These are phyloP conservation scores for Lenzites betulinus DNA, from an alignment of 768 basidiomycete genomes.

Conservation along the genomic window DNA sequence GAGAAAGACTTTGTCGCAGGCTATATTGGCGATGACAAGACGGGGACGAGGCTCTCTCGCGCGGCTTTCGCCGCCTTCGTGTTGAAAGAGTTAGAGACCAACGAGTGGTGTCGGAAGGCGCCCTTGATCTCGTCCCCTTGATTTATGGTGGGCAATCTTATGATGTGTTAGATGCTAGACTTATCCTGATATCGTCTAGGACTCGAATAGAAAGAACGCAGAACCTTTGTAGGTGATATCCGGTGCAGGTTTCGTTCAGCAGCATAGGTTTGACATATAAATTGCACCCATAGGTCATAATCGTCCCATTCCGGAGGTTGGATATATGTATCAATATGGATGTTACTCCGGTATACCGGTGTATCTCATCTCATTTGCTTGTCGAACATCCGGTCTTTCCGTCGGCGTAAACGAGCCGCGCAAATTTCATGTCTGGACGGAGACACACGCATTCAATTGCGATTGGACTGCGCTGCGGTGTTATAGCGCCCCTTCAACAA, in stretches of 20 bases:
- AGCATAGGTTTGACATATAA: background rate
- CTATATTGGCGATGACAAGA: slow-evolving; percentile 66
- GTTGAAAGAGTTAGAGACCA: slow-evolving; percentile 54
- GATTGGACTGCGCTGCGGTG: no score
- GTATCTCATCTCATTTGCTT: no score
- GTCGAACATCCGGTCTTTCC: no score
- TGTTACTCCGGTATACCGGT: no score
- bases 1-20: slow-evolving; percentile 55
- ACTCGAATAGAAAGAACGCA: background rate
- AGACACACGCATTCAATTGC: no score
- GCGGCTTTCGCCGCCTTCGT: slow-evolving; percentile 63
- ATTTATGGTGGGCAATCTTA: background rate
- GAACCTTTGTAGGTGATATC: background rate
- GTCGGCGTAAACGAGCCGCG: no score
- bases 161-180: background rate
- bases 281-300: no score
- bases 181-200: background rate
- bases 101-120: slow-evolving; percentile 42
- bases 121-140: slow-evolving; percentile 40
- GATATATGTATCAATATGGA: no score
- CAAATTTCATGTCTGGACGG: no score
- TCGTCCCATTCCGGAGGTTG: no score
- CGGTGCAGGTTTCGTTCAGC: background rate
- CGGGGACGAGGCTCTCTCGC: slow-evolving; percentile 51
- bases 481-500: no score